phyloP scores from a whole-genome alignment of 306 rosid genomes.

The Geum urbanum region DNA sequence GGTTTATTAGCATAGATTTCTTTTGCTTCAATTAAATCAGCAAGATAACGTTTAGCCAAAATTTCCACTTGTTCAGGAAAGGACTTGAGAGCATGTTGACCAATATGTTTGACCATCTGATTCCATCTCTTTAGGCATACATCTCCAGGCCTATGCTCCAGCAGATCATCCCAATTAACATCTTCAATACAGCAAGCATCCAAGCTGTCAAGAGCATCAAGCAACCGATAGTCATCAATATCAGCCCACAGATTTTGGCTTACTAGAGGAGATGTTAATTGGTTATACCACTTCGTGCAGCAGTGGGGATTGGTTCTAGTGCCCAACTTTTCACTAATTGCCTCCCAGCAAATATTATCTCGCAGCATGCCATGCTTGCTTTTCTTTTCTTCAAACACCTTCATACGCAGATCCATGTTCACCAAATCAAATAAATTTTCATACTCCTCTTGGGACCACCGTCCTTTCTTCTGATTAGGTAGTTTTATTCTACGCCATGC shows the following conservation, averaged over 20 bases:
- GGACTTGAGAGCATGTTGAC: conserved; percentile 49
- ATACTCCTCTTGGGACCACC: conserved; percentile 69
- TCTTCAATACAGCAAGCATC: conserved; percentile 69
- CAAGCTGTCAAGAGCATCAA: conserved; percentile 48
- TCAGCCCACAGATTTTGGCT: conserved; percentile 53
- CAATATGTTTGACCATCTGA: conserved; percentile 61
- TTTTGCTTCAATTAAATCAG: conserved; percentile 52
- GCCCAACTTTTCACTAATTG: conserved; percentile 43
- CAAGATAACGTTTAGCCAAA: conserved; percentile 52
- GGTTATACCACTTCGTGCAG: conserved; percentile 64
- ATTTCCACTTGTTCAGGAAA: conserved; percentile 72
- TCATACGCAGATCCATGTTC: conserved; percentile 56
- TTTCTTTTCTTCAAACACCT: conserved; percentile 50
- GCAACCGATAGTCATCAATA: conserved; percentile 62
- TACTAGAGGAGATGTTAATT: conserved; percentile 62
- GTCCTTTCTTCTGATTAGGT: conserved; percentile 34
- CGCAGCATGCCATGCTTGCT: conserved; percentile 65
- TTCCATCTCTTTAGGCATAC: conserved; percentile 67
- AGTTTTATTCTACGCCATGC: conserved; percentile 58
- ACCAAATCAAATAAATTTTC: conserved; percentile 69
- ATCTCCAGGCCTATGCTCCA: conserved; percentile 69
- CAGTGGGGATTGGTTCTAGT: conserved; percentile 40
- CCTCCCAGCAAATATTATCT: conserved; percentile 78
- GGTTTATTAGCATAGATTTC: conserved; percentile 51
- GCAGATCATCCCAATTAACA: conserved; percentile 76